A percentile compares a stretch with the other conserved stretches of the same genome.
Conservation (phyloP, 805 yeast genomes). For the Cephaloascus fragrans region DNA sequence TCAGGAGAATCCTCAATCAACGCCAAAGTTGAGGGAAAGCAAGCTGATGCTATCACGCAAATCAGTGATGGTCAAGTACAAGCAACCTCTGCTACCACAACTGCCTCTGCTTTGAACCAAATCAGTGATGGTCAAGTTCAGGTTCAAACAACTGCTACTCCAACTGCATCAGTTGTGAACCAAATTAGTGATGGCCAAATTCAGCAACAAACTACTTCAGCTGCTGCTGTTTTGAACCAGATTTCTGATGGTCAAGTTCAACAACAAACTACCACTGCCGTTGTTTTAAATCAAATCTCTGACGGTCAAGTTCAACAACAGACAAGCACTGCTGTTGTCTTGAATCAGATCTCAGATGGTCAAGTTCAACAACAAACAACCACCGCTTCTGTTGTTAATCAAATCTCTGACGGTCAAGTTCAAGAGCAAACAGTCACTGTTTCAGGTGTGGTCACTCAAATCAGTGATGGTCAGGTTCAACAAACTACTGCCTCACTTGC, state of each 20-base stretch:
- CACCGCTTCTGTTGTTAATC: slow-evolving; percentile 24
- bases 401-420: slow-evolving; percentile 31
- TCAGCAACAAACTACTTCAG: slow-evolving; percentile 16
- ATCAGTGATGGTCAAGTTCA: slow-evolving; percentile 37
- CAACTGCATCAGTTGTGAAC: slow-evolving; percentile 13
- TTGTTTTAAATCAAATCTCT: slow-evolving; percentile 21
- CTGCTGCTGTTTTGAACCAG: slow-evolving; percentile 19
- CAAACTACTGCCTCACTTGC: slow-evolving; percentile 19
- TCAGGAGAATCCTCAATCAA: slow-evolving; percentile 7
- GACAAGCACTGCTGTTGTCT: slow-evolving; percentile 18
- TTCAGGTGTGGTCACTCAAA: slow-evolving; percentile 9
- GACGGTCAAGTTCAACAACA: slow-evolving; percentile 27
- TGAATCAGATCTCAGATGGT: slow-evolving; percentile 21
- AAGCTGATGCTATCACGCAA: slow-evolving; percentile 16
- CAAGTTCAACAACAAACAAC: slow-evolving; percentile 17
- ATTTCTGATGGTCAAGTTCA: slow-evolving; percentile 24
- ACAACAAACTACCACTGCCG: slow-evolving; percentile 14
- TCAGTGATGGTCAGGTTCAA: slow-evolving; percentile 12
- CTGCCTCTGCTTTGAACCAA: slow-evolving; percentile 20
- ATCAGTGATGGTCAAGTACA: slow-evolving; percentile 34
- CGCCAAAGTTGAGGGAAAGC: background rate
- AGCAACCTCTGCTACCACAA: slow-evolving; percentile 20
- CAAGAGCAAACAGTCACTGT: slow-evolving; percentile 11
- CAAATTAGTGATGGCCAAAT: slow-evolving; percentile 23
- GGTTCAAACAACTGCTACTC: slow-evolving; percentile 15